Base-by-base conservation (phyloP, 129 eudicot species). In the Glebionis coronaria region DNA sequence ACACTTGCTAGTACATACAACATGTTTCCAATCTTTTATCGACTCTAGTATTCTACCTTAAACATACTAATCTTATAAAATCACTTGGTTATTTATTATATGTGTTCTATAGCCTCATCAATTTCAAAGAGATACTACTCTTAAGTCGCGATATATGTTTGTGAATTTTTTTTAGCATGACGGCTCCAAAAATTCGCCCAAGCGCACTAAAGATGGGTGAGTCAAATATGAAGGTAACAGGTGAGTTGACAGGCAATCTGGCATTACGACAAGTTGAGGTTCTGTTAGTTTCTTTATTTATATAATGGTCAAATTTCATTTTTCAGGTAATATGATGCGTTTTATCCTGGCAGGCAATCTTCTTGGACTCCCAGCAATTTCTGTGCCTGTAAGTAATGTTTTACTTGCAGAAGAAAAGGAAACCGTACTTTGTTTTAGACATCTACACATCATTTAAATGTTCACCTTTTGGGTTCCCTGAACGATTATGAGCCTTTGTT, bases 131-230 rank as follows among this genome's bases (percentile, higher is more conserved):
- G 25, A 23, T 23, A 2, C 25, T 23, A n/a, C n/a, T n/a, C n/a
- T n/a, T n/a, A 23, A 23, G 42, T 35, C 42, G 1, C 7, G 7
- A 35, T 35, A 35, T 35, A 6, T 35, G 0, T 21, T 53, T 63
- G n/a, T 67, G 64, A 56, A 61, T 56, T 56, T 20, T n/a, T 68
- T 45, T 69, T 81, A 92, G 98, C 82, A 85, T 88, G 96, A 88
- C 96, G 62, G 98, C 96, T 64, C 98, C 98, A 46, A 60, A 76
- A 47, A 92, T 92, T 76, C 89, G 81, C 72, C 75, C 73, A 55
- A 75, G 77, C 38, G 87, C 98, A 45, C 89, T 88, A 29, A 49
- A 74, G 69, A 68, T n/a, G 27, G 96, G 98, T 5, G 98, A 92
- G 76, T 66, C 96, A 25, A 69, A 85, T 77, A 31, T 92, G 84